Conservation (phyloP, 202 grass and related monocot species). For the Alloteropsis angusta region DNA sequence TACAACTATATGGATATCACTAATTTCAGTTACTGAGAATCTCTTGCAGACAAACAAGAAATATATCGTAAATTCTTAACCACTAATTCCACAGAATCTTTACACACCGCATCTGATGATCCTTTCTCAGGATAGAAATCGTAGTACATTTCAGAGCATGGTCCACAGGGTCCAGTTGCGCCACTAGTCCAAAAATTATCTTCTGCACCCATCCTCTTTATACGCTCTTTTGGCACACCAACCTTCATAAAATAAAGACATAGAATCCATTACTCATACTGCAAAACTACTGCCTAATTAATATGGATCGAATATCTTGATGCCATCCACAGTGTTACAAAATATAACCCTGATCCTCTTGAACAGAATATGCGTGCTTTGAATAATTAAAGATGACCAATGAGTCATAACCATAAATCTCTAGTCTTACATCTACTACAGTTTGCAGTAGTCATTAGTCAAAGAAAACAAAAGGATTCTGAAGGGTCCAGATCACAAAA, state of each 20-base stretch:
- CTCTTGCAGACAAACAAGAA: background rate
- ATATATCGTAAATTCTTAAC: constrained; percentile 18
- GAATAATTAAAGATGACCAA: background rate
- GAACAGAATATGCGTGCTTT: background rate
- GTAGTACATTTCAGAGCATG: constrained; percentile 98
- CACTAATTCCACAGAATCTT: constrained; percentile 19
- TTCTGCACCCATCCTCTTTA: constrained; percentile 92
- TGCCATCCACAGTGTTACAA: background rate
- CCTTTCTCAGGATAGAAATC: constrained; percentile 91
- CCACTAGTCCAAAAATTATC: constrained; percentile 99
- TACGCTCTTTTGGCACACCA: constrained; percentile 78
- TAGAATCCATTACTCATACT: constrained; percentile 1
- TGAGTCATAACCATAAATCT: background rate
- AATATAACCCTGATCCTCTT: background rate
- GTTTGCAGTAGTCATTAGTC: constrained; percentile 1
- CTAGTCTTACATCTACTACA: background rate
- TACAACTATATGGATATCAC: constrained; percentile 71
- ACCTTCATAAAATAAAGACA: constrained; percentile 45
- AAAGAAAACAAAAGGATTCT: background rate
- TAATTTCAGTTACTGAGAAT: constrained; percentile 37
- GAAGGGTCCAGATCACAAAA: background rate
- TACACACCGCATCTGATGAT: constrained; percentile 57
- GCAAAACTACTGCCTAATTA: background rate
- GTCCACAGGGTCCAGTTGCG: constrained; percentile 81
- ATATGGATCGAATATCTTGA: background rate